Evolutionary conservation across 2,329 filamentous ascomycete species (phyloP), one percentile per base, ranked within the genome.

Genomic region (Sarocladium strictum): DNA sequence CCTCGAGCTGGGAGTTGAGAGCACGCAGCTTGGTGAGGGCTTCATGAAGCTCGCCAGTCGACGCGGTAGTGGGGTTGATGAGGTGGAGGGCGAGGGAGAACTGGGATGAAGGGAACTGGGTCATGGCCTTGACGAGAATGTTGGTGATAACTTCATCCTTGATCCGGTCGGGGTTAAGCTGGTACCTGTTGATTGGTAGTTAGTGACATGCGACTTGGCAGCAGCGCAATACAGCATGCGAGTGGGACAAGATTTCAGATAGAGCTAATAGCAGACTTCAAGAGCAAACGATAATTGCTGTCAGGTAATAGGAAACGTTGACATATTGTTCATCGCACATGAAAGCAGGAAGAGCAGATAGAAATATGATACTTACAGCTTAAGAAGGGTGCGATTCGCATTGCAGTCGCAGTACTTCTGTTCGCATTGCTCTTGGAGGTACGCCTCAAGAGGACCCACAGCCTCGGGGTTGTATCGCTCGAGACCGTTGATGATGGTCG

Each of bases 221-320:
- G 17, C 9, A 32, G 47, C 5, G n/a, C 27, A 51, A 29, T 23
- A 21, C 10, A 24, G 29, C 4, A 12, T 3, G n/a, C 5, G 21
- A 45, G 27, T 43, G 49, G 51, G 56, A 59, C 57, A 51, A n/a
- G 26, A 17, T 67, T 57, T 92, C 87, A 91, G 87, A 86, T 84
- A 85, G 77, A 86, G 80, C 81, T 86, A 86, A 85, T 80, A 72
- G 67, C 70, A 77, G 72, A 83, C 87, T 86, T 91, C 88, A 90
- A 72, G 67, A 72, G 73, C 65, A 67, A n/a, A 67, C 66, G 63
- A 17, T 72, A 70, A 72, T 77, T 73, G 73, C 75, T 72, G 74
- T 95, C 90, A 89, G 90, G 83, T 96, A 96, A 96, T 96, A 96
- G 90, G 89, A 95, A 96, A 96, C 90, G 90, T 95, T 87, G 74